Conservation (phyloP, 768 basidiomycete species). For the Leccinum ochraceum region DNA sequence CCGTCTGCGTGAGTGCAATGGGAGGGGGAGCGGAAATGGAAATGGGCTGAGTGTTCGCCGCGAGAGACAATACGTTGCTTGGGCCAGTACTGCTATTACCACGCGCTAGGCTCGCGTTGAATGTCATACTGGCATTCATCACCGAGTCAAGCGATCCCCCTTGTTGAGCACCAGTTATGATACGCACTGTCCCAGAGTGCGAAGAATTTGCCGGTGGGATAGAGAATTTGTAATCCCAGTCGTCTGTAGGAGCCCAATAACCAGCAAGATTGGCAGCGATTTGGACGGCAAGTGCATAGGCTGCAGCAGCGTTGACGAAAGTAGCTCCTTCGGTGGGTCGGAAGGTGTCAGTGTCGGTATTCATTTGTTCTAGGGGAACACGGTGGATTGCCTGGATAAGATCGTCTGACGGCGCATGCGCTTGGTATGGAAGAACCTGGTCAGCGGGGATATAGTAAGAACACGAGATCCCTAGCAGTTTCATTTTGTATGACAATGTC, state of each 20-base stretch:
- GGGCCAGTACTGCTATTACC: slow-evolving; percentile 3
- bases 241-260: slow-evolving; percentile 74
- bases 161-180: slow-evolving; percentile 8
- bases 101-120: slow-evolving; percentile 39
- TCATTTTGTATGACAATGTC: slow-evolving; percentile 63
- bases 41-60: background rate
- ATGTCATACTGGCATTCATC: slow-evolving; percentile 46
- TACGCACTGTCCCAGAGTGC: slow-evolving; percentile 6
- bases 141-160: slow-evolving; percentile 42
- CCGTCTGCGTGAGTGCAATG: slow-evolving; percentile 29
- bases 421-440: slow-evolving; percentile 74
- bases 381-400: slow-evolving; percentile 52
- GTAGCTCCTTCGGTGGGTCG: slow-evolving; percentile 40
- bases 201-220: slow-evolving; percentile 33
- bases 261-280: slow-evolving; percentile 62
- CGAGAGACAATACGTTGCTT: slow-evolving; percentile 3
- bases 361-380: slow-evolving; percentile 43
- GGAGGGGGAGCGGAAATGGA: slow-evolving; percentile 19
- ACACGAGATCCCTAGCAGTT: slow-evolving; percentile 59
- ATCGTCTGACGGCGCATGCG: slow-evolving; percentile 53
- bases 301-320: slow-evolving; percentile 56
- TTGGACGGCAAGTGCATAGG: slow-evolving; percentile 72
- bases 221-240: slow-evolving; percentile 62
- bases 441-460: slow-evolving; percentile 52
- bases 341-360: slow-evolving; percentile 51